Conservation (phyloP, 768 basidiomycete genomes). For the Suillus subaureus region DNA sequence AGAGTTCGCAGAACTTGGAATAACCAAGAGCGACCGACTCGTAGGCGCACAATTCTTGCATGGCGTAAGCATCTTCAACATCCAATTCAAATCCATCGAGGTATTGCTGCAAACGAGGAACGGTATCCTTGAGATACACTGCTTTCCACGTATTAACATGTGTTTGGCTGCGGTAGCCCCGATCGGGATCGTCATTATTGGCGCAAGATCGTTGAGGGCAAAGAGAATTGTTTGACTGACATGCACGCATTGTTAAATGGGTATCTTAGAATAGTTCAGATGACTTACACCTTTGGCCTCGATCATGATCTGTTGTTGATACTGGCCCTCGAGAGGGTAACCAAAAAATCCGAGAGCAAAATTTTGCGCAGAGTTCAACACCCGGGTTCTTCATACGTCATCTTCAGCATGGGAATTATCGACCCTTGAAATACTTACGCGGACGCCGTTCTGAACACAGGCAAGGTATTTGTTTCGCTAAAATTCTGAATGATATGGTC, state of each 20-base stretch:
- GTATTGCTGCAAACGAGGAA: constrained; percentile 54
- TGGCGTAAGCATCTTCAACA: constrained; percentile 64
- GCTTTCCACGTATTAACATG: constrained; percentile 64
- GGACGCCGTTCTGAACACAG: constrained; percentile 56
- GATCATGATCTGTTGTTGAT: constrained; percentile 46
- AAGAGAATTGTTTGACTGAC: constrained; percentile 50
- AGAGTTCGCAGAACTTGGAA: constrained; percentile 84
- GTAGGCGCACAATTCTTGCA: constrained; percentile 81
- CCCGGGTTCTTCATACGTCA: constrained; percentile 39
- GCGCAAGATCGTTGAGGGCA: constrained; percentile 51
- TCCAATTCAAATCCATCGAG: constrained; percentile 60
- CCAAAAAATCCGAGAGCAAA: constrained; percentile 58
- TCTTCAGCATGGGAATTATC: not conserved
- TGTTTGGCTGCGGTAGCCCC: constrained; percentile 51
- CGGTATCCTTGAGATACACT: constrained; percentile 68
- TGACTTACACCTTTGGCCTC: constrained; percentile 36
- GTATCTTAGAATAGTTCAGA: constrained; percentile 12
- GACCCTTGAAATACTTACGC: constrained; percentile 33
- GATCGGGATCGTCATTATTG: constrained; percentile 49
- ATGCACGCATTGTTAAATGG: not conserved
- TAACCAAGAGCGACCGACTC: constrained; percentile 90
- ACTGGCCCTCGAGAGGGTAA: constrained; percentile 45
- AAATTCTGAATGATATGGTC: constrained; percentile 34
- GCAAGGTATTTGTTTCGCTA: constrained; percentile 39
- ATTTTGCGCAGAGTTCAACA: constrained; percentile 54